Percentiles rank a stretch among this genome's conserved stretches.
phyloP scores from a whole-genome alignment of 108 stramenopile species.

The Licmophora abbreviata region DNA sequence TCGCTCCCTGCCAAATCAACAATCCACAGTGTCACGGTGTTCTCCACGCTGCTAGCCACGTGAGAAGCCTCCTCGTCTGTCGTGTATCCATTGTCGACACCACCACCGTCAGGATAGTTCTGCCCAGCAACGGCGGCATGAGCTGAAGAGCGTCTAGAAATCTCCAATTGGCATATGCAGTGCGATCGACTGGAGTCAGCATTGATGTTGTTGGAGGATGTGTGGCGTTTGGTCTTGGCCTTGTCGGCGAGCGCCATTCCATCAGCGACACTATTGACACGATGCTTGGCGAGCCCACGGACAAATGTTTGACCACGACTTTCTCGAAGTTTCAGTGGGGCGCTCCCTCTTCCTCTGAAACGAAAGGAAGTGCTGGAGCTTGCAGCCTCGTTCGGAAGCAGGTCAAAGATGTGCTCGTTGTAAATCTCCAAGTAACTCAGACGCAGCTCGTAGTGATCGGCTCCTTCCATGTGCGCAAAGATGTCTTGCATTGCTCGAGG shows the following conservation, averaged over 20 bases:
- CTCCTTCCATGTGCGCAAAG: conserved; percentile 17
- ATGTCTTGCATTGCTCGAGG: conserved; percentile 71
- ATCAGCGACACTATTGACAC: conserved; percentile 41
- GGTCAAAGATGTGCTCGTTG: conserved; percentile 94
- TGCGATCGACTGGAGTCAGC: conserved; percentile 87
- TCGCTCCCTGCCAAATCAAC: conserved; percentile 98
- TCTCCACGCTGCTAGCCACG: conserved; percentile 14
- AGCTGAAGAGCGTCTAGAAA: conserved; percentile 17
- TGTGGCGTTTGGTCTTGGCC: conserved; percentile 74
- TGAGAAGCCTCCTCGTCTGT: conserved; percentile 45
- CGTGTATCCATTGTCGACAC: conserved; percentile 27
- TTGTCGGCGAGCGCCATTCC: conserved; percentile 48
- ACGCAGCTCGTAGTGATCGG: conserved; percentile 33
- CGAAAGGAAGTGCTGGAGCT: conserved; percentile 1
- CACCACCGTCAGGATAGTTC: conserved; percentile 1
- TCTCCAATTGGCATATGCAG: conserved; percentile 83
- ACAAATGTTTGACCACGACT: conserved; percentile 77
- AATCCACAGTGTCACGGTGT: conserved; percentile 76
- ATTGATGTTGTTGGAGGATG: conserved; percentile 87
- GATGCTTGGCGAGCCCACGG: conserved; percentile 73
- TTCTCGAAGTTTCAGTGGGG: conserved; percentile 80
- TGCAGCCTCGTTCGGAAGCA: conserved; percentile 48
- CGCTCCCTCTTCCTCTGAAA: conserved; percentile 6
- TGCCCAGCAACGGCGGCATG: background rate
- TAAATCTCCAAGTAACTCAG: conserved; percentile 96